These are phyloP conservation scores for Leccinum laetum DNA, from an alignment of 1,284 basidiomycete genomes.

Conservation along the genomic window DNA sequence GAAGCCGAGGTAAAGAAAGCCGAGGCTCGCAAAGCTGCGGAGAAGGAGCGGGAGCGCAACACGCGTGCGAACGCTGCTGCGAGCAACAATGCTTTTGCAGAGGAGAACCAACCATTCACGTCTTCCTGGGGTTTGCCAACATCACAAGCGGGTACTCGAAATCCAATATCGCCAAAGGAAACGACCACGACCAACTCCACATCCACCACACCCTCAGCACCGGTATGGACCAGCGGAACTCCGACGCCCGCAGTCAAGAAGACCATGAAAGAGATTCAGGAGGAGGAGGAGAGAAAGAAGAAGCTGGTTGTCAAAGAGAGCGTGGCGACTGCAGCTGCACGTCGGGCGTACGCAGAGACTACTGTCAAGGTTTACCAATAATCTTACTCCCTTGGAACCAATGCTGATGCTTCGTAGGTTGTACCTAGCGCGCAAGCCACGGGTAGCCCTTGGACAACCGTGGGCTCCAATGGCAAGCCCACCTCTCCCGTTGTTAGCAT, in stretches of 20 bases:
- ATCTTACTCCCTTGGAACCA: neutral
- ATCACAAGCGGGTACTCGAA: constrained; percentile 63
- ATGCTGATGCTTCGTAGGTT: constrained; percentile 21
- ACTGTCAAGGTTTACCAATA: constrained; percentile 61
- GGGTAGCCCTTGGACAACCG: constrained; percentile 82
- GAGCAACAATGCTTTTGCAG: constrained; percentile 35
- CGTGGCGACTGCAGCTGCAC: constrained; percentile 51
- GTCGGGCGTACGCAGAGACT: constrained; percentile 80
- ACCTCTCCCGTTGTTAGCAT: constrained; percentile 31
- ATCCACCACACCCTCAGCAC: constrained; percentile 31
- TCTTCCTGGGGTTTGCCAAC: constrained; percentile 81
- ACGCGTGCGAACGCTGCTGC: constrained; percentile 49
- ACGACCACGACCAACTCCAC: constrained; percentile 37
- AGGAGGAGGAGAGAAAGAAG: constrained; percentile 91
- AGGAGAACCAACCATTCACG: constrained; percentile 62
- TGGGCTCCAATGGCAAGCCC: constrained; percentile 77
- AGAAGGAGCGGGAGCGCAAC: constrained; percentile 63
- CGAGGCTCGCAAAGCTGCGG: constrained; percentile 71
- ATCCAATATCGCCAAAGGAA: constrained; percentile 45
- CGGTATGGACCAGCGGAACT: constrained; percentile 68
- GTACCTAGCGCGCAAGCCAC: constrained; percentile 20
- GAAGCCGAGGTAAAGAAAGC: constrained; percentile 86
- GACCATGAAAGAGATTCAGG: constrained; percentile 98
- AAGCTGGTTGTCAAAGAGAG: constrained; percentile 65
- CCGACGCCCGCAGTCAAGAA: constrained; percentile 72